Base-by-base conservation (phyloP, 441 rosid genomes). In the Syzygium malaccense region DNA sequence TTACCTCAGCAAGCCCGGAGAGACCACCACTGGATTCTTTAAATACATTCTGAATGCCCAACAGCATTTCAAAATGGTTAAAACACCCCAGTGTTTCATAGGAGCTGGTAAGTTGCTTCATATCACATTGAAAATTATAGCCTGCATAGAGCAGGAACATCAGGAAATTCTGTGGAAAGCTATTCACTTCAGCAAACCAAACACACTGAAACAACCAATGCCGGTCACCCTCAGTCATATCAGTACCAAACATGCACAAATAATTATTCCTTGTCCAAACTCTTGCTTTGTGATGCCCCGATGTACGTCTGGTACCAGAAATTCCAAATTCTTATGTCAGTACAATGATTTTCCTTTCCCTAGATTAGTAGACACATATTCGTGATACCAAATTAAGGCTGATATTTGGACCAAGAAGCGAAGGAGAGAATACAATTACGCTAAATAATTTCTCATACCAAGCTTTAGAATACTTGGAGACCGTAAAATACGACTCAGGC, bases 1-100 rank as follows among this genome's bases (percentile, higher is more conserved):
- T 92, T 91, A 96, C 98, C 97, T 95, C 88, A 0, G 96, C 94
- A 89, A 97, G 97, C 85, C 98, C 98, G 4, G 99, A 94, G 68
- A 97, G 92, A 88, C 99, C 99, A 86, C 99, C 99, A 86, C 91
- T 91, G 3, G 45, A 41, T 41, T 41, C 45, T 41, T 41, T 41
- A 41, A 41, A 41, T 41, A 41, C 45, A 41, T 41, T 6, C 45
- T 41, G 45, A 41, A 41, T 37, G 37, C 3, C 37, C 37, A 37
- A 37, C 37, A 37, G 37, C 37, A 37, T 37, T 37, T 37, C 37
- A 37, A 37, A 37, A 37, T 37, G 37, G 37, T 37, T 37, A 37
- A 37, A 37, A 37, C 37, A 37, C 37, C 37, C 37, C 37, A 37
- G 4, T 37, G 37, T 37, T 37, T 37, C 37, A 37, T 37, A 37